A percentile compares a stretch with the other conserved stretches of the same genome.
Conservation (phyloP, 192 early-diverging fungal genomes). For the Lobosporangium transversale region DNA sequence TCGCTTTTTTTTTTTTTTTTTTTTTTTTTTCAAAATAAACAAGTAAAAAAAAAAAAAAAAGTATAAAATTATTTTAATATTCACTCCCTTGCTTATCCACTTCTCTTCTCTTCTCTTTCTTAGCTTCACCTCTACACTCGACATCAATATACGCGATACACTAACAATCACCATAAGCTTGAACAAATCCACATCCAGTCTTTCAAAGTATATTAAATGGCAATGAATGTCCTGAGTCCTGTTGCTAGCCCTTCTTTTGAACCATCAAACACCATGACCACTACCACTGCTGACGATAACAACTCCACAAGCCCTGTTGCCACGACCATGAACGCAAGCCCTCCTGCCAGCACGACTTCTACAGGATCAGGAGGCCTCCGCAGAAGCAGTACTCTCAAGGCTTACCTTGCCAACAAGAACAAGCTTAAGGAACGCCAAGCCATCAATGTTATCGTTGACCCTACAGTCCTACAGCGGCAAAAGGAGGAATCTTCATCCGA, state of each 20-base stretch:
- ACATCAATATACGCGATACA: too few species aligned
- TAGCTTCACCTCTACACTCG: too few species aligned
- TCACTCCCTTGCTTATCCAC: too few species aligned
- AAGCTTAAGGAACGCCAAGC: constrained; percentile 52
- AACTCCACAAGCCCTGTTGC: background rate
- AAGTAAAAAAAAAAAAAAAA: too few species aligned
- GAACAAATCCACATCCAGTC: background rate
- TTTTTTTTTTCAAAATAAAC: too few species aligned
- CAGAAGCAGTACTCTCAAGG: constrained; percentile 45
- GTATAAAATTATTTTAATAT: too few species aligned
- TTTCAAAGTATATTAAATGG: constrained; percentile 8
- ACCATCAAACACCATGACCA: constrained; percentile 11
- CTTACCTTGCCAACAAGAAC: constrained; percentile 54
- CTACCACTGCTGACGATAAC: background rate
- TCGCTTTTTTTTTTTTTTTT: background rate
- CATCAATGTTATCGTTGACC: constrained; percentile 49
- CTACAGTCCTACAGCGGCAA: constrained; percentile 17
- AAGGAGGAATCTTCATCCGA: constrained; percentile 14
- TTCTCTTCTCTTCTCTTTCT: background rate
- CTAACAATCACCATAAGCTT: background rate
- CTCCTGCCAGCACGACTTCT: constrained; percentile 5
- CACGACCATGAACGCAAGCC: background rate
- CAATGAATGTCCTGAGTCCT: constrained; percentile 26
- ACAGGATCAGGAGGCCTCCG: constrained; percentile 31
- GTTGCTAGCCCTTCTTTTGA: constrained; percentile 18